Base-by-base conservation (phyloP, 129 eudicot species). In the Ambrosia artemisiifolia region DNA sequence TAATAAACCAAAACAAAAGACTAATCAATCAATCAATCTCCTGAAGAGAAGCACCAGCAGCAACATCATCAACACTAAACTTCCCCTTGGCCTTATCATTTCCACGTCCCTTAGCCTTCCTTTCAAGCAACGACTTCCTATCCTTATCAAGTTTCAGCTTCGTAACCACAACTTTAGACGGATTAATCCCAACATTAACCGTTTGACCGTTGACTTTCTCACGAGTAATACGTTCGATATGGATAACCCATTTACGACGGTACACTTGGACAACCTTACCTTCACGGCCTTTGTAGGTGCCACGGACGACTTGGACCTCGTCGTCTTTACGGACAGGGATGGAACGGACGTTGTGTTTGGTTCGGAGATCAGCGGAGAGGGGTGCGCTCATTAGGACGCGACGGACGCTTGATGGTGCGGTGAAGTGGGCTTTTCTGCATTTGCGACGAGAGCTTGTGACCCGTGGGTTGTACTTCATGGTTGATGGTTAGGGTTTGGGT, bases 1-100 rank as follows among this genome's bases (percentile, higher is more conserved):
- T 60, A 17, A 60, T 16, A 28, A 16, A 11, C 13, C 9, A 10
- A 57, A 57, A 60, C 13, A 10, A 57, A 57, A 60, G 6, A 42
- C 65, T 60, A 60, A 60, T 60, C 65, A 11, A 60, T 60, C 65
- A 60, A 60, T 60, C 65, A 11, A 60, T 60, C 65, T 60, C 65
- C 7, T 60, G 65, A 5, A 60, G 65, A 33, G 65, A 60, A 1
- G 65, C 65, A 32, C 65, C 65, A 30, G 65, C 65, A 59, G 65
- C 36, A 32, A 60, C 65, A 32, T 60, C 65, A 5, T 60, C 65
- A 12, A 32, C 65, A 5, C 19, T 60, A 12, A 60, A 60, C 65
- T 60, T 60, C 43, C 65, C 43, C 65, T 60, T 60, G 4, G 42
- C 13, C 6, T 60, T 60, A 60, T 60, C 65, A 13, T 4, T 42